phyloP scores from a whole-genome alignment of 78 protist genomes.

The Speleostelium caveatum region DNA sequence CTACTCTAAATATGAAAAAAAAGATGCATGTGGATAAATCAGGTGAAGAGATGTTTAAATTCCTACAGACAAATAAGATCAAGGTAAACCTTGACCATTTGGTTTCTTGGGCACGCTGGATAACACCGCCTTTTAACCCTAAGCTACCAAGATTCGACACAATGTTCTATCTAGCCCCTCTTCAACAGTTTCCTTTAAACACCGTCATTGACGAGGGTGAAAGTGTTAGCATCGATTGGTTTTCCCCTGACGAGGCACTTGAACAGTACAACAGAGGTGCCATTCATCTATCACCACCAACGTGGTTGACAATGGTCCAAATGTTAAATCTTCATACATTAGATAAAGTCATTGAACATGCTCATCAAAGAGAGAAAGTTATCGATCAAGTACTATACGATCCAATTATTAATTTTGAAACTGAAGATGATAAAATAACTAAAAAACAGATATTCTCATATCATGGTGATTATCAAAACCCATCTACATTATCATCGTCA shows the following conservation, averaged over 20 bases:
- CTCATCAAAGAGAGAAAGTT: slow-evolving; percentile 1
- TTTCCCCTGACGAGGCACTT: slow-evolving; percentile 60
- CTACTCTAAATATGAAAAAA: not conserved
- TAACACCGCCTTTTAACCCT: slow-evolving; percentile 23
- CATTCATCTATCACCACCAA: slow-evolving; percentile 58
- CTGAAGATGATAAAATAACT: no score
- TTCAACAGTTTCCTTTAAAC: slow-evolving; percentile 4
- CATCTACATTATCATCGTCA: no score
- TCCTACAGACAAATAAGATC: not conserved
- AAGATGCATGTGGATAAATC: not conserved
- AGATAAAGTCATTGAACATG: not conserved
- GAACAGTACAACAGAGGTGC: slow-evolving; percentile 24
- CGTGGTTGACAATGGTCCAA: slow-evolving; percentile 47
- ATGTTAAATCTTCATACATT: slow-evolving; percentile 23
- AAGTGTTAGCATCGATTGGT: slow-evolving; percentile 60
- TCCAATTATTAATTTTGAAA: no score
- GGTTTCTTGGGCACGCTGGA: slow-evolving; percentile 78
- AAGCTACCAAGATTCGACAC: slow-evolving; percentile 42
- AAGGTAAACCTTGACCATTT: not conserved
- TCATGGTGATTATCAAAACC: no score
- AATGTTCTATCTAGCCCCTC: slow-evolving; percentile 39
- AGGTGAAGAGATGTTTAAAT: not conserved
- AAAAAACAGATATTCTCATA: no score
- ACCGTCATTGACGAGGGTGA: slow-evolving; percentile 32
- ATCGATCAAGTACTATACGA: no score